Evolutionary conservation across 208 protist genomes (phyloP).

Genomic region (Polymyxa betae): DNA sequence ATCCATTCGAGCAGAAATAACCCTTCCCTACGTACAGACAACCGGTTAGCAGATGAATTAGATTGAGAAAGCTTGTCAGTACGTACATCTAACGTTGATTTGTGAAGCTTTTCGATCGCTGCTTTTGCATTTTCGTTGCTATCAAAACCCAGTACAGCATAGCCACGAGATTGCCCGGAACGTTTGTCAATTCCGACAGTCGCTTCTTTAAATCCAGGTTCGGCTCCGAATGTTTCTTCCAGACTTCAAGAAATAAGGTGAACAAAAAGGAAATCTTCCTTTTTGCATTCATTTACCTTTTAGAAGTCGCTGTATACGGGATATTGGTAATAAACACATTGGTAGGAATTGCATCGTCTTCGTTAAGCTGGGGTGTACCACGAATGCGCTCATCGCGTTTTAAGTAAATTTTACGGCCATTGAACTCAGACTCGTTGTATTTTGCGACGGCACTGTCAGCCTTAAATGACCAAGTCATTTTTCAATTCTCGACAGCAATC

Average conservation of each 20-base stretch:
- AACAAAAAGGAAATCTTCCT: background rate
- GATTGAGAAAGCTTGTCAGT: background rate
- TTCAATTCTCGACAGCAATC: background rate
- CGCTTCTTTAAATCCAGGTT: background rate
- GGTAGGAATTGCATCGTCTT: background rate
- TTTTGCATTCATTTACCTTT: background rate
- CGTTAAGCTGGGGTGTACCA: background rate
- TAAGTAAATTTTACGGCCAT: slow-evolving; percentile 29
- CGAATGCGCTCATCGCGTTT: background rate
- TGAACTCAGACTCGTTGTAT: slow-evolving; percentile 25
- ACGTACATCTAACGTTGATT: background rate
- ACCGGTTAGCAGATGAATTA: background rate
- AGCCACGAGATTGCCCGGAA: background rate
- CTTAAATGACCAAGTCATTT: background rate
- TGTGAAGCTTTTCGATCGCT: background rate
- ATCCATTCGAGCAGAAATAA: background rate
- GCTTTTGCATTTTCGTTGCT: background rate
- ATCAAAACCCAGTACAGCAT: background rate
- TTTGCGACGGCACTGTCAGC: background rate
- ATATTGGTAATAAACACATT: slow-evolving; percentile 16
- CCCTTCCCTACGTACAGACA: background rate
- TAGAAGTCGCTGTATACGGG: slow-evolving; percentile 25
- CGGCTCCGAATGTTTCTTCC: background rate
- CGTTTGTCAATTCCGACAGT: background rate
- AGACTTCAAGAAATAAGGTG: background rate